phyloP scores from a whole-genome alignment of 306 rosid species.

The Vachellia pachyceras region DNA sequence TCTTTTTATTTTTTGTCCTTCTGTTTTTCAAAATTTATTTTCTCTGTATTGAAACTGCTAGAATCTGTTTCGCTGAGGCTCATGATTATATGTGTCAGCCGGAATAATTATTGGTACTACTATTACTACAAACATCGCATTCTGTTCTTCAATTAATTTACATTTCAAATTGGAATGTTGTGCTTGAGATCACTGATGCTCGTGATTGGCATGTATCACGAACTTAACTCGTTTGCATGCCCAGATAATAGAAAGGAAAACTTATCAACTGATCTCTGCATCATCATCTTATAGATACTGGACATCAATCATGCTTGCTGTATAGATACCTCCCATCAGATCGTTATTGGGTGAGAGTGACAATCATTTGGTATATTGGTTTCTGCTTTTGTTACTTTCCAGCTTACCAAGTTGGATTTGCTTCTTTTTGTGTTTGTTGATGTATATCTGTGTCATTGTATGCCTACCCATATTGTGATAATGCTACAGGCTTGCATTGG shows the following conservation, averaged over 20 bases:
- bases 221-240: background rate
- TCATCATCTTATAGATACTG: background rate
- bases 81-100: background rate
- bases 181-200: background rate
- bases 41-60: background rate
- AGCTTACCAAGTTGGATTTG: background rate
- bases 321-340: background rate
- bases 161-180: background rate
- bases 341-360: background rate
- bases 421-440: conserved; percentile 4
- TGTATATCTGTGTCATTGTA: background rate
- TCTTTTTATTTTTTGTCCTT: background rate
- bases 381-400: background rate
- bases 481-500: conserved; percentile 17
- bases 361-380: background rate
- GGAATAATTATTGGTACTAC: background rate
- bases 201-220: background rate
- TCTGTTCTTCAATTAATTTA: background rate
- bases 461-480: background rate
- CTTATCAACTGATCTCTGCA: background rate
- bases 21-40: background rate
- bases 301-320: background rate
- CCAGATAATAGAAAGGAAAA: background rate
- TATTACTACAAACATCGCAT: background rate
- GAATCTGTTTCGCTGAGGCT: background rate